These are phyloP conservation scores for Ajuga chamaepitys DNA, from an alignment of 257 asterid species.

Conservation along the genomic window DNA sequence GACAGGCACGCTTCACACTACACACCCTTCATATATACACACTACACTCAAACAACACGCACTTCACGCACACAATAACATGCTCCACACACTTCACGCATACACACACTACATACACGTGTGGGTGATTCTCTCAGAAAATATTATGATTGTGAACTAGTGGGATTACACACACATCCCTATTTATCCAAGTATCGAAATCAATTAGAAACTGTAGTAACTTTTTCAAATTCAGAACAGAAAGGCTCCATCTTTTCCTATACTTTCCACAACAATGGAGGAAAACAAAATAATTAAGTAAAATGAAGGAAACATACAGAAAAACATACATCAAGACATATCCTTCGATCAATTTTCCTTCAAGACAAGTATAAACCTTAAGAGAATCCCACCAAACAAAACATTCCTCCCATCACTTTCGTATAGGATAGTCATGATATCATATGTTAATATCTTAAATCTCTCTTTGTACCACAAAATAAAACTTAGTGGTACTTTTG, in stretches of 20 bases:
- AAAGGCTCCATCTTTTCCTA: not conserved
- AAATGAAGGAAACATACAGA: not conserved
- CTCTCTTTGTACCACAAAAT: not conserved
- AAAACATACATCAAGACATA: not conserved
- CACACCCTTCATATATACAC: too few species aligned
- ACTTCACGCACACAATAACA: too few species aligned
- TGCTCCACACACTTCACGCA: too few species aligned
- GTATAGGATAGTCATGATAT: not conserved
- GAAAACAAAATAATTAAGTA: not conserved
- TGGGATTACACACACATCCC: too few species aligned
- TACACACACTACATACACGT: too few species aligned
- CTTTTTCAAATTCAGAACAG: not conserved
- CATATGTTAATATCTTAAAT: not conserved
- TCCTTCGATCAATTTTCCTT: conserved; percentile 10
- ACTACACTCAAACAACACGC: too few species aligned
- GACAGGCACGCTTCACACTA: too few species aligned
- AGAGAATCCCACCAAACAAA: not conserved
- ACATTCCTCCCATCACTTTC: not conserved
- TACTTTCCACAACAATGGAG: not conserved
- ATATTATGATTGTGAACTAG: too few species aligned
- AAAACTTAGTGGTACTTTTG: not conserved
- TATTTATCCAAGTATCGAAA: not conserved
- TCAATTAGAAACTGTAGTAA: not conserved
- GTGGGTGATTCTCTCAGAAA: too few species aligned
- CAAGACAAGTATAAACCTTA: not conserved